These are phyloP conservation scores for Citrus maxima DNA, from an alignment of 345 rosid genomes.

Conservation along the genomic window DNA sequence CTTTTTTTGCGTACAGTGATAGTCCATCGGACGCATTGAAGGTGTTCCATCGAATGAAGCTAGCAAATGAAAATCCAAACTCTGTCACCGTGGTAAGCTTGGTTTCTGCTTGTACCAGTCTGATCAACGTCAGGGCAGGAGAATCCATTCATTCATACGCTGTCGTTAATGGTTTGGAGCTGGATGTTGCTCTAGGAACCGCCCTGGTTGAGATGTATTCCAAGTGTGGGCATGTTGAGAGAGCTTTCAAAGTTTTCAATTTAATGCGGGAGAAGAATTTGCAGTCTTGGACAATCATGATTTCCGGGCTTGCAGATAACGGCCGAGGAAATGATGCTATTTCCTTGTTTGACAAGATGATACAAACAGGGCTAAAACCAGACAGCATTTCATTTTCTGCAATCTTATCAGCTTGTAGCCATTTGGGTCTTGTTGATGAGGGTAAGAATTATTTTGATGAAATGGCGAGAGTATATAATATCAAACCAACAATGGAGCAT, in stretches of 20 bases:
- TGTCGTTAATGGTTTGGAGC: conserved; percentile 21
- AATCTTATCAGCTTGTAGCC: too few relatives aligned
- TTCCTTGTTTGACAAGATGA: conserved; percentile 22
- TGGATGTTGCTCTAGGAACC: conserved; percentile 43
- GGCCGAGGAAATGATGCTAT: conserved; percentile 19
- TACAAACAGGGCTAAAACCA: conserved; percentile 19
- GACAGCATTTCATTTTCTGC: conserved; percentile 23
- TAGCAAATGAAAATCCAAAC: conserved; percentile 21
- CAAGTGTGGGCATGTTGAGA: conserved; percentile 37
- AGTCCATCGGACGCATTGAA: conserved; percentile 33
- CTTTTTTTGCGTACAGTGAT: conserved; percentile 19
- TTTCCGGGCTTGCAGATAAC: conserved; percentile 37
- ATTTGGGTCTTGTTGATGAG: too few relatives aligned
- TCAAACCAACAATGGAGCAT: too few relatives aligned
- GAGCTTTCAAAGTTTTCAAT: conserved; percentile 32
- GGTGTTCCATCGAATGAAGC: conserved; percentile 21
- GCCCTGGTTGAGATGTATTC: conserved; percentile 57
- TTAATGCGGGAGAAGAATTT: conserved; percentile 33
- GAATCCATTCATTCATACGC: conserved; percentile 31
- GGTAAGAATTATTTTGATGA: too few relatives aligned
- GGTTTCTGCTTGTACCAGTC: conserved; percentile 33
- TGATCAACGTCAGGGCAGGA: conserved; percentile 21
- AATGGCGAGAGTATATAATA: too few relatives aligned
- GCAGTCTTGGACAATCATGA: conserved; percentile 48
- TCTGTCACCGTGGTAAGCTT: conserved; percentile 27